Evolutionary conservation across 306 rosid species (phyloP).

Genomic region (Albizia julibrissin): DNA sequence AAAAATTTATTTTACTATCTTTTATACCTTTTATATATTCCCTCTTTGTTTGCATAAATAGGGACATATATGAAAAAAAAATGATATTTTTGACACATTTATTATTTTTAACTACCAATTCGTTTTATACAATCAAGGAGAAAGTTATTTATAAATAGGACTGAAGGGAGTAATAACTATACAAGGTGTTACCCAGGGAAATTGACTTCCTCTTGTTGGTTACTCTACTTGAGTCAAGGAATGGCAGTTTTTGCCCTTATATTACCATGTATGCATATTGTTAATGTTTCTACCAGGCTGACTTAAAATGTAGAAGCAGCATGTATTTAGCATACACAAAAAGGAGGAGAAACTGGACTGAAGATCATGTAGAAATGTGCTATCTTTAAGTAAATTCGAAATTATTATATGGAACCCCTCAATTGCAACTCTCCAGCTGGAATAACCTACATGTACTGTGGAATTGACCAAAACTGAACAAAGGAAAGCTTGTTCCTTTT

Average conservation of each 20-base stretch:
- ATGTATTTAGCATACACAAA: background rate
- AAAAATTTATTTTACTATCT: no score
- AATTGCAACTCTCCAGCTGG: background rate
- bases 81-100: no score
- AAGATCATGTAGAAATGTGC: no score
- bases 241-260: background rate
- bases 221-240: background rate
- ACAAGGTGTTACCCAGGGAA: background rate
- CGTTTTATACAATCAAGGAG: no score
- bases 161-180: no score
- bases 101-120: no score
- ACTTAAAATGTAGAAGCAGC: conserved; percentile 21
- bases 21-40: no score
- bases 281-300: background rate
- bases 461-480: background rate
- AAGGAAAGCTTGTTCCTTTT: background rate
- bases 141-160: no score
- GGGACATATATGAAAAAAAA: no score
- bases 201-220: background rate
- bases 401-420: conserved; percentile 9
- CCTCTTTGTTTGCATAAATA: no score
- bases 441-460: background rate
- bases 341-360: background rate
- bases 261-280: background rate
- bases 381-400: no score